Conservation (phyloP, 2,329 filamentous ascomycete species). For the Trichoderma sp. region DNA sequence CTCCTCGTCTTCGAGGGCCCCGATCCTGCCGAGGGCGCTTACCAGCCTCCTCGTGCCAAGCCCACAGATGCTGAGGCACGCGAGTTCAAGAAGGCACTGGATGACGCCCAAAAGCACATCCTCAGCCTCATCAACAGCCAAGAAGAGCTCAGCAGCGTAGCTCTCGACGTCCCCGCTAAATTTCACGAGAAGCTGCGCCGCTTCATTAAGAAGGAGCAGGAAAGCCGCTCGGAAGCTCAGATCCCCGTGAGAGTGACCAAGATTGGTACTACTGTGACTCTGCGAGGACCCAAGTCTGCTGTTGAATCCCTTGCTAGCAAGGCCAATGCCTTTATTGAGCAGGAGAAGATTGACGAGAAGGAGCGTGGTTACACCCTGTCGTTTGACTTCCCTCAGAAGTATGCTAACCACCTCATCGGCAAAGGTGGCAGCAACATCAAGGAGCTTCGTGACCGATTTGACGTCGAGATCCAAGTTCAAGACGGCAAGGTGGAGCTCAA, state of each 20-base stretch:
- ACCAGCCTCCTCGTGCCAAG: slow-evolving; percentile 58
- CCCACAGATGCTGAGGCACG: slow-evolving; percentile 56
- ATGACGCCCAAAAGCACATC: slow-evolving; percentile 61
- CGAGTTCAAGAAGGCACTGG: slow-evolving; percentile 59
- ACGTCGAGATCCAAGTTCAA: slow-evolving; percentile 82
- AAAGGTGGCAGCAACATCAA: slow-evolving; percentile 69
- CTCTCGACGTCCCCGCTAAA: slow-evolving; percentile 64
- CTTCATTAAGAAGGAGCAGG: slow-evolving; percentile 68
- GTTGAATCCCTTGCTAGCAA: slow-evolving; percentile 75
- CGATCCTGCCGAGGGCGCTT: slow-evolving; percentile 50
- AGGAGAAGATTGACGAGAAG: slow-evolving; percentile 90
- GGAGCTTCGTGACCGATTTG: slow-evolving; percentile 67
- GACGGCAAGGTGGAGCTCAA: slow-evolving; percentile 95
- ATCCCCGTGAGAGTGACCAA: slow-evolving; percentile 65
- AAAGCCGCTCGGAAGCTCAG: slow-evolving; percentile 58
- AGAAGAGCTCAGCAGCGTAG: slow-evolving; percentile 54
- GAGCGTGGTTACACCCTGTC: slow-evolving; percentile 84
- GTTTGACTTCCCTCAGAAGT: slow-evolving; percentile 95
- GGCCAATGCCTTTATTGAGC: slow-evolving; percentile 77
- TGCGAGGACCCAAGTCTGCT: slow-evolving; percentile 75
- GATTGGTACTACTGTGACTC: slow-evolving; percentile 64
- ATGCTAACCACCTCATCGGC: slow-evolving; percentile 80
- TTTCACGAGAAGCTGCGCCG: slow-evolving; percentile 66
- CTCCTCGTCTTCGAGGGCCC: slow-evolving; percentile 76
- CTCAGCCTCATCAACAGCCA: slow-evolving; percentile 62